phyloP scores from a whole-genome alignment of 345 rosid species.

The Stellera chamaejasme region DNA sequence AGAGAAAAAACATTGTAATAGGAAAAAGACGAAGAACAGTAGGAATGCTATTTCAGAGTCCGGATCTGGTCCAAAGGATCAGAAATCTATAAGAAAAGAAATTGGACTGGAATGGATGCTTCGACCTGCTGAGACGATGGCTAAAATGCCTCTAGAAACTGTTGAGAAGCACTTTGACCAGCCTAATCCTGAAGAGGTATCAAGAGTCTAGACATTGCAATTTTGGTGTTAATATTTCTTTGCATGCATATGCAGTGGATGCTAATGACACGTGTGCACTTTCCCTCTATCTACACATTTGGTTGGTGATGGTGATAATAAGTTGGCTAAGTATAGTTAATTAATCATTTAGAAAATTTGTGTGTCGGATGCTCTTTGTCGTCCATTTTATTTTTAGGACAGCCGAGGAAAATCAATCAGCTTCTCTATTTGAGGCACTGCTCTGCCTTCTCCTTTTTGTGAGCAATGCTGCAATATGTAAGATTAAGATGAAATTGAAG shows the following conservation, averaged over 20 bases:
- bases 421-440: too few species aligned
- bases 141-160: slow-evolving; percentile 21
- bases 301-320: background rate
- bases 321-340: background rate
- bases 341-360: background rate
- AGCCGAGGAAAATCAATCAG: too few species aligned
- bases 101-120: slow-evolving; percentile 92
- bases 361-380: background rate
- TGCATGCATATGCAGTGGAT: background rate
- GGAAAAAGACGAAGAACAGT: slow-evolving; percentile 22
- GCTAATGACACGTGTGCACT: background rate
- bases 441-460: too few species aligned
- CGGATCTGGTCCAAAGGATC: slow-evolving; percentile 14
- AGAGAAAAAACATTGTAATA: slow-evolving; percentile 14
- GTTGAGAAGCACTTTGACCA: slow-evolving; percentile 34
- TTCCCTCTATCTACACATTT: background rate
- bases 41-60: slow-evolving; percentile 11
- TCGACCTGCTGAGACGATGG: slow-evolving; percentile 40
- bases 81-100: slow-evolving; percentile 51
- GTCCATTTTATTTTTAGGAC: too few species aligned
- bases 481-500: too few species aligned
- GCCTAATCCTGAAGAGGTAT: slow-evolving; percentile 47
- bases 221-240: too few species aligned
- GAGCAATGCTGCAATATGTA: too few species aligned
- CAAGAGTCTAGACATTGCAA: background rate